phyloP scores from a whole-genome alignment of 768 basidiomycete species.

The Cystofilobasidium capitatum region DNA sequence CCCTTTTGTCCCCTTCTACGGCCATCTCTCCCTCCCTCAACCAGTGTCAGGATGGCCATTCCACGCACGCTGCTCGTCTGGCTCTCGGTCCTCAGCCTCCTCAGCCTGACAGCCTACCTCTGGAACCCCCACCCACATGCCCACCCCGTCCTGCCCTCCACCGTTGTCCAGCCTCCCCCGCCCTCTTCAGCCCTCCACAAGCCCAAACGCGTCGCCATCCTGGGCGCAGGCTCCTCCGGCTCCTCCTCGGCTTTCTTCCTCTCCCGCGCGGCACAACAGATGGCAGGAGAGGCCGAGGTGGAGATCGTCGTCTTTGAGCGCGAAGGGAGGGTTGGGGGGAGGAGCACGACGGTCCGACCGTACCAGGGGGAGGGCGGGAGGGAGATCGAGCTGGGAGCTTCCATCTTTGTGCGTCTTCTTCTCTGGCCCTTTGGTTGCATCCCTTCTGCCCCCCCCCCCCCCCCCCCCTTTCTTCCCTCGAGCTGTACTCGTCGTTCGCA shows the following conservation, averaged over 20 bases:
- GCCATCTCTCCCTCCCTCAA: too few species aligned
- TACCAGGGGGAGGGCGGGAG: slow-evolving; percentile 42
- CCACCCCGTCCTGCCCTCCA: not conserved
- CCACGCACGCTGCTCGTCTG: too few species aligned
- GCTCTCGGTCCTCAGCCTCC: too few species aligned
- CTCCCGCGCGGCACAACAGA: slow-evolving; percentile 74
- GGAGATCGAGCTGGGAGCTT: slow-evolving; percentile 67
- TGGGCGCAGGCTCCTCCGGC: slow-evolving; percentile 84
- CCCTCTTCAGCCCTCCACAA: not conserved
- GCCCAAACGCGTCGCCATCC: slow-evolving; percentile 55
- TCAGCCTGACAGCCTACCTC: too few species aligned
- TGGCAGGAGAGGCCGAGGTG: slow-evolving; percentile 50
- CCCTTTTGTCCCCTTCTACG: too few species aligned
- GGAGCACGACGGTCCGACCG: slow-evolving; percentile 68
- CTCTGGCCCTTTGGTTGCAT: not conserved
- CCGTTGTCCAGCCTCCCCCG: not conserved
- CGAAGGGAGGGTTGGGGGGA: slow-evolving; percentile 65
- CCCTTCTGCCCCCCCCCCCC: not conserved
- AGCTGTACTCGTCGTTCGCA: not conserved
- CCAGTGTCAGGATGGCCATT: too few species aligned
- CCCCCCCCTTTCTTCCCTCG: not conserved
- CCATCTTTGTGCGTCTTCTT: slow-evolving; percentile 57
- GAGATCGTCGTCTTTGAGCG: slow-evolving; percentile 79
- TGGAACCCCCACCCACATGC: too few species aligned
- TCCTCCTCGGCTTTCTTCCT: slow-evolving; percentile 54